These are phyloP conservation scores for Kluyveromyces siamensis DNA, from an alignment of 805 yeast genomes.

Conservation along the genomic window DNA sequence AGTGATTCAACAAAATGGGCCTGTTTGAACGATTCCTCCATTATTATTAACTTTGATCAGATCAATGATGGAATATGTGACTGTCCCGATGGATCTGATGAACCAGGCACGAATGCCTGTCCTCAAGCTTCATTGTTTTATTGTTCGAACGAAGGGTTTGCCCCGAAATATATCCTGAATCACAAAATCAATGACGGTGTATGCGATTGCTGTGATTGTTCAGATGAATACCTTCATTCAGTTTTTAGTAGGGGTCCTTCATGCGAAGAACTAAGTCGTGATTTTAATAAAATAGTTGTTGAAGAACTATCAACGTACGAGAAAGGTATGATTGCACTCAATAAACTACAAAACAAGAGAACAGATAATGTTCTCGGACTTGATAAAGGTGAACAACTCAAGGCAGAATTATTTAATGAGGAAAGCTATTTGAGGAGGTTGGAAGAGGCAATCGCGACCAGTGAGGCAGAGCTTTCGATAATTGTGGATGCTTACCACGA, in stretches of 20 bases:
- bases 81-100: constrained; percentile 97
- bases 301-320: constrained; percentile 51
- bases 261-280: constrained; percentile 17
- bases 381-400: constrained; percentile 18
- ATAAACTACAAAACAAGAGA: constrained; percentile 8
- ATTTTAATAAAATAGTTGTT: constrained; percentile 17
- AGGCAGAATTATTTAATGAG: constrained; percentile 7
- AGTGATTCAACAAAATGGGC: constrained; percentile 56
- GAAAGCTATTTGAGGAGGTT: background rate
- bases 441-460: background rate
- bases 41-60: constrained; percentile 47
- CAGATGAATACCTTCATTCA: constrained; percentile 54
- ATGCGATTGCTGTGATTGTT: constrained; percentile 97
- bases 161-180: constrained; percentile 53
- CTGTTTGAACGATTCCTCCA: constrained; percentile 62
- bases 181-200: constrained; percentile 78
- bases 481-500: constrained; percentile 11
- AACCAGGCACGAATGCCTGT: constrained; percentile 92
- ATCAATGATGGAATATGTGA: constrained; percentile 90
- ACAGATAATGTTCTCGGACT: constrained; percentile 18
- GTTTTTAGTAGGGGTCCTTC: constrained; percentile 2
- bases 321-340: constrained; percentile 37
- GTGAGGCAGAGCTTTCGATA: constrained; percentile 16
- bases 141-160: constrained; percentile 69
- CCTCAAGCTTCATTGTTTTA: constrained; percentile 38